Evolutionary conservation across 805 yeast species (phyloP).

Genomic region (Saturnispora bothae): DNA sequence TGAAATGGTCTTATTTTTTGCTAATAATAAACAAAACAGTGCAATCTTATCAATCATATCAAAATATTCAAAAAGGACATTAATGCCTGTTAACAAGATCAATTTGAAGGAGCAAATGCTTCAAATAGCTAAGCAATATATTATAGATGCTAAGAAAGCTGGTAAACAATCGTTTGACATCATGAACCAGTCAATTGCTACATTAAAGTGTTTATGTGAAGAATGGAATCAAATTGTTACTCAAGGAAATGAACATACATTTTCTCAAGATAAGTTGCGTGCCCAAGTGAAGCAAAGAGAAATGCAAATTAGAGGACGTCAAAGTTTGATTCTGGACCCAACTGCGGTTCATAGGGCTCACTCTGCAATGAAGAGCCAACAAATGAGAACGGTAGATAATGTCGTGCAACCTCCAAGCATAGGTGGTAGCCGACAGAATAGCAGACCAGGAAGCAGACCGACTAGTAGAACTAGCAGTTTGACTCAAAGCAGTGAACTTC

Average conservation of each 20-base stretch:
- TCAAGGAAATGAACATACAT: slow-evolving; percentile 31
- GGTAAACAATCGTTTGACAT: slow-evolving; percentile 30
- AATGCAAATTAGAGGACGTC: slow-evolving; percentile 13
- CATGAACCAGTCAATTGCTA: slow-evolving; percentile 11
- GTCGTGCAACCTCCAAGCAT: not conserved
- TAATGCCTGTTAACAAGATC: not conserved
- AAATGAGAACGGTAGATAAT: no score
- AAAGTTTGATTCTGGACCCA: slow-evolving; percentile 1
- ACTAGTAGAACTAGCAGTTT: slow-evolving; percentile 6
- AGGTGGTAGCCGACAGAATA: slow-evolving; percentile 1
- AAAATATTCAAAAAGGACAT: slow-evolving; percentile 33
- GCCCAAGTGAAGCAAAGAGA: slow-evolving; percentile 19
- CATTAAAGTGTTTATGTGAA: slow-evolving; percentile 29
- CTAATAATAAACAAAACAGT: slow-evolving; percentile 39
- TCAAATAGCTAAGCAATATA: slow-evolving; percentile 5
- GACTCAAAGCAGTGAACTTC: slow-evolving; percentile 1
- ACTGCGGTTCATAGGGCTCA: not conserved
- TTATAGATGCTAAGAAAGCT: slow-evolving; percentile 31
- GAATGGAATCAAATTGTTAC: slow-evolving; percentile 28
- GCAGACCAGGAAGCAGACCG: not conserved
- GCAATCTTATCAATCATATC: slow-evolving; percentile 38
- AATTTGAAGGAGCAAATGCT: slow-evolving; percentile 6
- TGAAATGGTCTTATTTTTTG: slow-evolving; percentile 20
- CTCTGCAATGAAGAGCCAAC: not conserved
- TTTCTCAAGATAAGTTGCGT: slow-evolving; percentile 26